Evolutionary conservation across 2,329 filamentous ascomycete species (phyloP).

Genomic region (Pseudopithomyces maydicus): DNA sequence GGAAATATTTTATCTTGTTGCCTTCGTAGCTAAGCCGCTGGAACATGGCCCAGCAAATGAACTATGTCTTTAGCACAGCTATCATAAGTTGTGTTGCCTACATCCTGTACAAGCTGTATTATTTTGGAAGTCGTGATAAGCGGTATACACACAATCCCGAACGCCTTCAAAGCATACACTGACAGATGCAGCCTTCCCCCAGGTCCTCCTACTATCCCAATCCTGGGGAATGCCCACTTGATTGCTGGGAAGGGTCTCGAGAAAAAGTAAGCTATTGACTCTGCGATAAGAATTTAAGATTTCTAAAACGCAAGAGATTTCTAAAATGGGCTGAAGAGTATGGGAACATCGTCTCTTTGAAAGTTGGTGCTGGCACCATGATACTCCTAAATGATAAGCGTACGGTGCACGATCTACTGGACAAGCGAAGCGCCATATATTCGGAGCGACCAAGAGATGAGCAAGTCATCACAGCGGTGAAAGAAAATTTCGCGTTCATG

Average conservation of each 20-base stretch:
- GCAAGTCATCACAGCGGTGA: conserved; percentile 11
- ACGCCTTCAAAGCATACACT: neutral
- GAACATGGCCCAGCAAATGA: neutral
- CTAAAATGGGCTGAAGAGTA: conserved; percentile 25
- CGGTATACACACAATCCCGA: neutral
- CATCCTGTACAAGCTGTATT: neutral
- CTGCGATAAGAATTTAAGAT: neutral
- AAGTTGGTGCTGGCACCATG: conserved; percentile 22
- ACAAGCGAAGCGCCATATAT: conserved; percentile 25
- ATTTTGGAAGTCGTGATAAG: conserved; percentile 1
- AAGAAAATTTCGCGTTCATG: conserved; percentile 27
- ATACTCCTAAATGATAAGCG: conserved; percentile 21
- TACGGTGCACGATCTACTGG: conserved; percentile 23
- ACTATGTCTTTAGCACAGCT: neutral
- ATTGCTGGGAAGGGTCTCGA: conserved; percentile 19
- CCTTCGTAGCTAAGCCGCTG: neutral
- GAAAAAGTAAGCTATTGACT: conserved; percentile 19
- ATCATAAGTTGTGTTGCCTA: neutral
- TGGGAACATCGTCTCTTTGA: conserved; percentile 22
- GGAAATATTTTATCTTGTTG: neutral
- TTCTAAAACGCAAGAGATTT: conserved; percentile 9
- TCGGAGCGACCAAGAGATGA: conserved; percentile 21
- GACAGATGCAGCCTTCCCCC: conserved; percentile 20
- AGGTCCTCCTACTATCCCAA: conserved; percentile 30
- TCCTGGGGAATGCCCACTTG: conserved; percentile 34